Percentiles rank a stretch among this genome's conserved stretches.
Evolutionary conservation across 2,329 filamentous ascomycete genomes (phyloP).

Genomic region (Colletotrichum sp.): DNA sequence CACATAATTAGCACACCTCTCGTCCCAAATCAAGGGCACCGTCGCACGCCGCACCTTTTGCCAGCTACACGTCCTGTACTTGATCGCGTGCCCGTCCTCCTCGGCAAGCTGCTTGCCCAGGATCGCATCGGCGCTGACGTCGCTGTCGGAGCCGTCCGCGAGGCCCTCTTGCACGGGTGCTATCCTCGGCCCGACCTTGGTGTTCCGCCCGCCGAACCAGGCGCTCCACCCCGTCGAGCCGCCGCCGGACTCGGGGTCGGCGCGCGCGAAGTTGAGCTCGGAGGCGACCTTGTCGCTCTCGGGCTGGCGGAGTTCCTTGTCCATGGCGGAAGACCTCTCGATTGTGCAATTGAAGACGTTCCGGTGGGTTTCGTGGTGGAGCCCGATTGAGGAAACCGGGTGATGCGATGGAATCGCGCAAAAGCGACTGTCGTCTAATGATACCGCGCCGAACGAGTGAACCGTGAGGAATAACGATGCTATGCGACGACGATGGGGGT

Average conservation of each 20-base stretch:
- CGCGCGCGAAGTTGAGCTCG: not conserved
- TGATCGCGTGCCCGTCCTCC: constrained; percentile 80
- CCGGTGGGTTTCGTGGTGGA: not conserved
- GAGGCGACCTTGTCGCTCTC: not conserved
- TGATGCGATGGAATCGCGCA: not conserved
- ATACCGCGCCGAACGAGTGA: not conserved
- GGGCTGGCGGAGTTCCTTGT: not conserved
- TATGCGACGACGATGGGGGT: not conserved
- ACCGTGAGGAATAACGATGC: not conserved
- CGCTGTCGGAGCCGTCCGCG: constrained; percentile 40
- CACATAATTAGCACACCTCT: too few relatives aligned
- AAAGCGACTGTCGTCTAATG: not conserved
- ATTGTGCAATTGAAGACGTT: not conserved
- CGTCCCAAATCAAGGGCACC: accelerated
- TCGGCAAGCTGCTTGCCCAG: constrained; percentile 73
- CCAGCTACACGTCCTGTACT: constrained; percentile 95
- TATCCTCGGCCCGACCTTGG: constrained; percentile 57
- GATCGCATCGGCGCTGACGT: constrained; percentile 54
- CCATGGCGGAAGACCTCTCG: not conserved
- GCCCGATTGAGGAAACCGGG: not conserved
- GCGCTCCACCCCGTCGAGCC: constrained; percentile 14
- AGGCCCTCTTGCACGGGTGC: constrained; percentile 46
- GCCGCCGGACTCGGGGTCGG: constrained; percentile 11
- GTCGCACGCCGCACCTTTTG: constrained; percentile 58
- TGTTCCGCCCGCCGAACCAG: constrained; percentile 41